Conservation (phyloP, 768 basidiomycete genomes). For the Kwoniella botswanensis region DNA sequence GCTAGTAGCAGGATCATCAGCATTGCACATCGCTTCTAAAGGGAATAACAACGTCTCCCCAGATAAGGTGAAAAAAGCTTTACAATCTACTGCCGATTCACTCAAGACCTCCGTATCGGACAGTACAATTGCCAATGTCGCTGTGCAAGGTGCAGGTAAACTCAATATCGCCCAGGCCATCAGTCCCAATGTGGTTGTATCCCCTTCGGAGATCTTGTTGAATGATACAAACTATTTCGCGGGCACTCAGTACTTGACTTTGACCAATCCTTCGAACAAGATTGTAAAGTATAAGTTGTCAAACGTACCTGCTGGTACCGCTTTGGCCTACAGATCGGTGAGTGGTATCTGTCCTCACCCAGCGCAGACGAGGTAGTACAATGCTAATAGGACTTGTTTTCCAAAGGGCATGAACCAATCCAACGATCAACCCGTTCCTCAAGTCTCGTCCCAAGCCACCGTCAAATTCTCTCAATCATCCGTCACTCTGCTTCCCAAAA, state of each 20-base stretch:
- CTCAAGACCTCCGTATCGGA: constrained; percentile 41
- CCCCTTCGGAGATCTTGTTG: constrained; percentile 66
- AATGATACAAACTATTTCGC: constrained; percentile 70
- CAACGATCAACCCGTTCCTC: constrained; percentile 62
- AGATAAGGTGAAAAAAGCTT: constrained; percentile 32
- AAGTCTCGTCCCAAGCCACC: constrained; percentile 58
- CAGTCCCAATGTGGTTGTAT: constrained; percentile 63
- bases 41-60: constrained; percentile 37
- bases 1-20: constrained; percentile 55
- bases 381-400: constrained; percentile 7
- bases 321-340: constrained; percentile 40
- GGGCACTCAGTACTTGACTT: constrained; percentile 48
- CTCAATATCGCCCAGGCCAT: constrained; percentile 68
- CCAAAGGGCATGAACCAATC: constrained; percentile 38
- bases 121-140: constrained; percentile 43
- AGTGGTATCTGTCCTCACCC: constrained; percentile 5
- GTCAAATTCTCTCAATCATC: constrained; percentile 62
- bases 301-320: constrained; percentile 54
- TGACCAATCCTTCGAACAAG: constrained; percentile 63
- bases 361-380: too few relatives aligned
- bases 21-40: constrained; percentile 54
- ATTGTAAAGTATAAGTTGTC: constrained; percentile 58
- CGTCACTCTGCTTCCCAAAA: constrained; percentile 60
- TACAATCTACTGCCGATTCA: constrained; percentile 45
- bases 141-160: constrained; percentile 51